Base-by-base conservation (phyloP, 108 stramenopile species). In the Stephanodiscus minutulus region DNA sequence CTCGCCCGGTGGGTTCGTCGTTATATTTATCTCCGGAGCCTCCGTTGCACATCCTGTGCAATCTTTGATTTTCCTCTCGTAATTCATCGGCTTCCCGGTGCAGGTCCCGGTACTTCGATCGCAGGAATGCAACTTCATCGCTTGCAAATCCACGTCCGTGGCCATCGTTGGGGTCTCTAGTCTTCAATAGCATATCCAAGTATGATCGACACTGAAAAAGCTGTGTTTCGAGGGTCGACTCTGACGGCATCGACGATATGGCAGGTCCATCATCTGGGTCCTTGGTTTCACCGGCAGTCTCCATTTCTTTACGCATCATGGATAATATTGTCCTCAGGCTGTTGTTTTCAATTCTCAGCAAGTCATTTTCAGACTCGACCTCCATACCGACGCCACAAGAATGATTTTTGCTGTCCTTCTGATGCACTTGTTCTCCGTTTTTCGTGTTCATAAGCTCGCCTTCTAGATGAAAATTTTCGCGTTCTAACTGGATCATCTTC, bases 281-380 rank as follows among this genome's bases (percentile, higher is more conserved):
- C 17, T 72, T 47, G 12, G 60, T 37, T 46, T 44, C 60, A 12
- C 39, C 71, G 4, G 52, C 68, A 27, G 48, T 39, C 64, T 77
- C 76, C 49, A 77, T 70, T 48, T 70, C 69, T 18, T 60, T 65
- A 13, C 76, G 68, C 76, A 77, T 77, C 68, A 70, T 70, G 4
- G 53, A 60, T 35, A 77, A 50, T 1, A 77, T 70, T 49, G 70
- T 52, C 63, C 70, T 77, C 64, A 77, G 29, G n/a, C 68, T 50
- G 27, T 70, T 65, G 48, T 70, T 77, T 37, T 77, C 76, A 13
- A 70, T 36, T 22, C 33, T 28, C 7, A 75, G 46, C 39, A 39
- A 39, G 39, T 39, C 39, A 31, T 75, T 49, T 13, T 75, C 35
- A 5, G 28, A 2, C 5, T 61, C 65, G 11, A 39, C 13, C 13